Base-by-base conservation (phyloP, 1,284 basidiomycete species). In the Leccinum ponderosum region DNA sequence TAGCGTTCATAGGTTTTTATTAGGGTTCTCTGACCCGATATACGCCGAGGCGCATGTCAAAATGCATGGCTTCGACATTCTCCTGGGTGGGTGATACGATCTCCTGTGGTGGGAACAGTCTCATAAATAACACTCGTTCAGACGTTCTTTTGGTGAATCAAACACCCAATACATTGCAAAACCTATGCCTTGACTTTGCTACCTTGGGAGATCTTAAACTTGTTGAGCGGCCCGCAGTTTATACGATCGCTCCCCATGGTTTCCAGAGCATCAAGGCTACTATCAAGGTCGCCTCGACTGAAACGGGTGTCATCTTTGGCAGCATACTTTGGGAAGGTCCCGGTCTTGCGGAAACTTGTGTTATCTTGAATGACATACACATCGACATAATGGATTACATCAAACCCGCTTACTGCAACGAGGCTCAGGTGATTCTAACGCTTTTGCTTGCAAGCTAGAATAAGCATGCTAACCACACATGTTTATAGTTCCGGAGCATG, bases 351-450 rank as follows among this genome's bases (percentile, higher is more conserved):
- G 94, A 97, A 72, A 88, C 88, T 55, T 94, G 89, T 76, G 95
- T 94, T 42, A 96, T 99, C 55, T 77, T 98, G 70, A 98, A 95
- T 76, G 97, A 98, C 77, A 96, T 98, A 62, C 95, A 98, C 77
- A 94, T 98, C 66, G 97, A 99, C 76, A 98, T 99, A 68, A 97
- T 99, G 93, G 97, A 98, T 76, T 99, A 98, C 77, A 99, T 99
- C 81, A 95, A 97, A 75, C 96, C 97, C 0, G 94, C 95, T 4
- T 93, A 93, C 72, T 97, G 95, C 78, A 97, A 91, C 62, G 97
- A 99, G 76, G 89, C 92, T 33, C 93, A 97, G 85, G 94, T 94
- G 71, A 62, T 27, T 17, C 5, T 1, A n/a, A 0, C 35, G 37
- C 31, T 17, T 53, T 7, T 20, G 29, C 6, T 17, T 11, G 25